These are phyloP conservation scores for Jimgerdemannia lactiflua DNA, from an alignment of 192 early-diverging fungal genomes.

Conservation along the genomic window DNA sequence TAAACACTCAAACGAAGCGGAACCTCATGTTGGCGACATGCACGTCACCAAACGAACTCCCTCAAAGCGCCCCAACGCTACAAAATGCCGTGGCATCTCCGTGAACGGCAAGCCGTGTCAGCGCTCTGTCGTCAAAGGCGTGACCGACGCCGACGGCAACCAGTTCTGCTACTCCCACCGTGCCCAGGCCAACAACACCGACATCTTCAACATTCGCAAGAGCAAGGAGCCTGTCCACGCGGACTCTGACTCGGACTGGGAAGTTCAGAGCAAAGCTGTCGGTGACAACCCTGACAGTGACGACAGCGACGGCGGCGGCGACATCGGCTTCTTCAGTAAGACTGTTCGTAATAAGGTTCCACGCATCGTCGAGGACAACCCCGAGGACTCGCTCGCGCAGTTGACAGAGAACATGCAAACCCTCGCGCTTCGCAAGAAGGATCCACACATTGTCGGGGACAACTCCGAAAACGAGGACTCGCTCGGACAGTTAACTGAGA, in stretches of 20 bases:
- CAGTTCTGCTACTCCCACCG: background rate
- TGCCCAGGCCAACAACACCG: background rate
- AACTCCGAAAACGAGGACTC: background rate
- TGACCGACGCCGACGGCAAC: background rate
- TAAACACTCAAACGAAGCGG: no score
- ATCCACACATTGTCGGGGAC: background rate
- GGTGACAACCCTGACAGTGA: conserved; percentile 10
- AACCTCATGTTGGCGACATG: background rate
- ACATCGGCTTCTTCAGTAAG: conserved; percentile 1
- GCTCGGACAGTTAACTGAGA: background rate
- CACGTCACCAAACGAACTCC: background rate
- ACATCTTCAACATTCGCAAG: background rate
- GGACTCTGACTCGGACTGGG: background rate
- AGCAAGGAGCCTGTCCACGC: background rate
- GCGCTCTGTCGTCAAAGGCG: background rate
- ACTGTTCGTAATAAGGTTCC: conserved; percentile 9
- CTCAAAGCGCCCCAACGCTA: background rate
- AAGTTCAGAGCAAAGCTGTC: background rate
- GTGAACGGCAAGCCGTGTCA: background rate
- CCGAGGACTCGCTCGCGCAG: background rate
- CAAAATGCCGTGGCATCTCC: background rate
- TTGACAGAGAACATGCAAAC: background rate
- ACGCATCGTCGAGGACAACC: background rate
- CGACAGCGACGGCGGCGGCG: background rate
- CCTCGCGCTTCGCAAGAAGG: conserved; percentile 4